phyloP scores from a whole-genome alignment of 2,329 filamentous ascomycete species.

The Talaromyces sp. region DNA sequence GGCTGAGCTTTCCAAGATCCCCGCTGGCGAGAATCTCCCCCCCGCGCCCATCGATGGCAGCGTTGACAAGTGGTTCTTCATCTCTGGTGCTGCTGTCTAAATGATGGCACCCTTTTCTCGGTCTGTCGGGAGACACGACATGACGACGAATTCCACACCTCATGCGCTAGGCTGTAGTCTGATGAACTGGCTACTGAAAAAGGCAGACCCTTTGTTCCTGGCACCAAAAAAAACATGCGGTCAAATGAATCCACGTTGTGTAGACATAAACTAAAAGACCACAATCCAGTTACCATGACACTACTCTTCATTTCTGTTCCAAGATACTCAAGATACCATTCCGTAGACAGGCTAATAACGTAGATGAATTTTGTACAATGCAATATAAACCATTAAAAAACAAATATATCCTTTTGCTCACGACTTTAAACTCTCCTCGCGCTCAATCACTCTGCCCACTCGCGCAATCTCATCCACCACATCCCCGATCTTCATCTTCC shows the following conservation, averaged over 20 bases:
- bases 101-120: constrained; percentile 8
- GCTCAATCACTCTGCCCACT: constrained; percentile 75
- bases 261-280: background rate
- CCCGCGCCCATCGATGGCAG: constrained; percentile 88
- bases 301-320: background rate
- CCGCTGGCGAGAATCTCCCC: constrained; percentile 69
- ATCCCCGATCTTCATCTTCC: constrained; percentile 76
- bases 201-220: background rate
- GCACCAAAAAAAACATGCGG: background rate
- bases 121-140: background rate
- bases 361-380: background rate
- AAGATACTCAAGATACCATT: background rate
- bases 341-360: background rate
- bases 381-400: constrained; percentile 18
- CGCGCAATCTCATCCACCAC: constrained; percentile 84
- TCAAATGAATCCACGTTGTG: background rate
- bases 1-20: constrained; percentile 69
- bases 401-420: constrained; percentile 16
- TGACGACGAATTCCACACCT: background rate
- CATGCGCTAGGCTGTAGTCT: background rate
- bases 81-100: constrained; percentile 88
- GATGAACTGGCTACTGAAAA: background rate
- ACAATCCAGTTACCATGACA: background rate
- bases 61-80: constrained; percentile 99
- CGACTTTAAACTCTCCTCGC: constrained; percentile 70